A percentile compares a stretch with the other conserved stretches of the same genome.
Evolutionary conservation across 2,329 filamentous ascomycete species (phyloP).

Genomic region (Colletotrichum spinosum): DNA sequence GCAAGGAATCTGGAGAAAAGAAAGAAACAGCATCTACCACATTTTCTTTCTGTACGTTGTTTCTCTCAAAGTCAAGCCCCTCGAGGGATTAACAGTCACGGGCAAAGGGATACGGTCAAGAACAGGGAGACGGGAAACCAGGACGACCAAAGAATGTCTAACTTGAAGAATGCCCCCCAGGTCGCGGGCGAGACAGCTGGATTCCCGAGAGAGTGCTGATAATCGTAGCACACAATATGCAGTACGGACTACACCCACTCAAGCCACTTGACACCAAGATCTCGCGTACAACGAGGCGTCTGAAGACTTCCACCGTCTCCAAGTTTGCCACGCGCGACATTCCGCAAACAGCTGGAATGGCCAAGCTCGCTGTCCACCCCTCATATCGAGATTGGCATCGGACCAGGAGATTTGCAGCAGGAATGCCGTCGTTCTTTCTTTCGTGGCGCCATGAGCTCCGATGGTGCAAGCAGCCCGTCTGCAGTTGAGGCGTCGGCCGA

Average conservation of each 20-base stretch:
- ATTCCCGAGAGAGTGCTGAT: no score
- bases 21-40: neutral
- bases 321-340: constrained; percentile 8
- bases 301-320: constrained; percentile 1
- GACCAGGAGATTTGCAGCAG: constrained; percentile 12
- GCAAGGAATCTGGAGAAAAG: neutral
- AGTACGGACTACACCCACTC: neutral
- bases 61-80: neutral
- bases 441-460: no score
- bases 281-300: constrained; percentile 8
- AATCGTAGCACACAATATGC: no score
- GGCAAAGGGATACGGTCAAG: constrained; percentile 9
- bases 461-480: neutral
- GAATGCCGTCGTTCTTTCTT: constrained; percentile 9
- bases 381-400: constrained; percentile 2
- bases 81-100: neutral
- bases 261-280: neutral
- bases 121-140: constrained; percentile 26
- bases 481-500: constrained; percentile 18
- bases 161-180: constrained; percentile 19
- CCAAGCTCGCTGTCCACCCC: constrained; percentile 3
- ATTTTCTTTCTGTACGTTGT: neutral
- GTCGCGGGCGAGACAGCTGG: neutral
- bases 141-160: constrained; percentile 18
- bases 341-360: constrained; percentile 28